phyloP scores from a whole-genome alignment of 2,329 filamentous ascomycete species.

The Lasiodiplodia sp. region DNA sequence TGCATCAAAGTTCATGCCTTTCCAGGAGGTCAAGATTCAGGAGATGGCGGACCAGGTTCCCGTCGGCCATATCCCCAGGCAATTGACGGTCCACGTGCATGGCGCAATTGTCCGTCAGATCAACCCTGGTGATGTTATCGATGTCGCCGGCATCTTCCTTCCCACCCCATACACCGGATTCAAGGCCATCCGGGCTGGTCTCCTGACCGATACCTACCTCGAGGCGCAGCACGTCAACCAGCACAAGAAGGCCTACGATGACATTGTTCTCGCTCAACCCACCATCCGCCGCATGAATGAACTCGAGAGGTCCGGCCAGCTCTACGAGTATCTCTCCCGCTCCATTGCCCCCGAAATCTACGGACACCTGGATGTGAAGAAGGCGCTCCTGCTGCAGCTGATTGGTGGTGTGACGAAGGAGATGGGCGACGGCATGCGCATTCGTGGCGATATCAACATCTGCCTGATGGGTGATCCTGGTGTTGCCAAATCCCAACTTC shows the following conservation, averaged over 20 bases:
- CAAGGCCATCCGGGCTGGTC: conserved; percentile 91
- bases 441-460: conserved; percentile 98
- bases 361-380: conserved; percentile 96
- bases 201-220: conserved; percentile 96
- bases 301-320: conserved; percentile 82
- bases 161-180: conserved; percentile 99
- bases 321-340: conserved; percentile 94
- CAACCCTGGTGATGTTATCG: conserved; percentile 92
- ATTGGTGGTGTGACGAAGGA: conserved; percentile 97
- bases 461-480: conserved; percentile 99
- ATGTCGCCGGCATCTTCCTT: conserved; percentile 93
- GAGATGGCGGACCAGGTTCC: conserved; percentile 99
- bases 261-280: conserved; percentile 82
- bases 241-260: conserved; percentile 98
- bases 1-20: conserved; percentile 94
- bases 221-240: conserved; percentile 93
- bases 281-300: conserved; percentile 85
- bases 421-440: conserved; percentile 98
- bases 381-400: conserved; percentile 90
- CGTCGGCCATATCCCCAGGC: conserved; percentile 94
- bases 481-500: conserved; percentile 97
- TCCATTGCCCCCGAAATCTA: conserved; percentile 98
- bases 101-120: conserved; percentile 85
- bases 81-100: conserved; percentile 87
- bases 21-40: conserved; percentile 98